Percentiles rank a stretch among this genome's conserved stretches.
Evolutionary conservation across 2,329 filamentous ascomycete genomes (phyloP).

Genomic region (Penicillium hordei): DNA sequence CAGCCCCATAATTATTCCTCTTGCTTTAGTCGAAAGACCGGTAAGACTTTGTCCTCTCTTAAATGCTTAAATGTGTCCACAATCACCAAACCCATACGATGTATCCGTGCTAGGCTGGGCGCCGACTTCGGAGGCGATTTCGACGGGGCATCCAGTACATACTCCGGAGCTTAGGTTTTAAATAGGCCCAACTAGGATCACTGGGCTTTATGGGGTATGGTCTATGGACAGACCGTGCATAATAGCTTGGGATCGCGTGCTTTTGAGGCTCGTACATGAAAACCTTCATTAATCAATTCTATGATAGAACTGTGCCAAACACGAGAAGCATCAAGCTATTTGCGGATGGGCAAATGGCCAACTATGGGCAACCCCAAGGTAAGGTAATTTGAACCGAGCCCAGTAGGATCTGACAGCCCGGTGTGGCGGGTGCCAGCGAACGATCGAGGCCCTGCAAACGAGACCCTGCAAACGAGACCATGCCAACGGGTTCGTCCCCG

Average conservation of each 20-base stretch:
- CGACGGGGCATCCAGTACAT: neutral
- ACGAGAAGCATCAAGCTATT: neutral
- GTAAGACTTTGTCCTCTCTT: neutral
- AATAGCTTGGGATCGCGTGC: neutral
- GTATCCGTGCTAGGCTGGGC: neutral
- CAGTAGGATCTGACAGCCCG: constrained; percentile 12
- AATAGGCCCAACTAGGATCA: neutral
- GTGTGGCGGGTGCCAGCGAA: constrained; percentile 15
- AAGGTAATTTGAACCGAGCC: constrained; percentile 1
- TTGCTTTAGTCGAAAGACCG: neutral
- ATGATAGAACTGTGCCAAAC: neutral
- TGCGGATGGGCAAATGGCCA: constrained; percentile 13
- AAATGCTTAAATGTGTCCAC: neutral
- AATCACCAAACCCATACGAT: neutral
- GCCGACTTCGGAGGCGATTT: constrained; percentile 11
- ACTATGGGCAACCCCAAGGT: constrained; percentile 8
- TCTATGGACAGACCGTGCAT: neutral
- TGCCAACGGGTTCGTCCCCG: neutral
- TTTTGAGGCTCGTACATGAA: constrained; percentile 2
- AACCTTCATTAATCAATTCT: neutral
- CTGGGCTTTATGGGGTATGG: neutral
- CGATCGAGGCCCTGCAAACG: constrained; percentile 11
- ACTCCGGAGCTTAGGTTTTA: constrained; percentile 1
- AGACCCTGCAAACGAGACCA: constrained; percentile 2
- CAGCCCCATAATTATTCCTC: neutral